Conservation (phyloP, 805 yeast species). For the Jamesozyma lodderae region DNA sequence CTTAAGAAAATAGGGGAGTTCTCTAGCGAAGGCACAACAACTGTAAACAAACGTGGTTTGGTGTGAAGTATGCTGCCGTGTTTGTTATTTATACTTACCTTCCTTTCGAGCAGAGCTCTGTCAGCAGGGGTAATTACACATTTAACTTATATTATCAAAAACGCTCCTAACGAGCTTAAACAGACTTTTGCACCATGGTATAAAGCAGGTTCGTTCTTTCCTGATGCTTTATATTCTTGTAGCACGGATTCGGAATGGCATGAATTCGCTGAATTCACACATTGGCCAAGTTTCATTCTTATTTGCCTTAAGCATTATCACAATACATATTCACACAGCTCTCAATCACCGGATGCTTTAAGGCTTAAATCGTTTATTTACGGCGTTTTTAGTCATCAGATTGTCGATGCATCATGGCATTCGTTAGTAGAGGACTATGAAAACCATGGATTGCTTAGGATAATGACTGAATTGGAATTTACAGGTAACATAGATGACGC, state of each 20-base stretch:
- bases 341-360: conserved; percentile 16
- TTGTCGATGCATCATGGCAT: conserved; percentile 63
- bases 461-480: conserved; percentile 46
- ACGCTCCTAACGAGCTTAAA: background rate
- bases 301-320: background rate
- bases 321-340: conserved; percentile 2
- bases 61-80: too few species aligned
- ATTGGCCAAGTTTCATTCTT: conserved; percentile 55
- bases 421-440: conserved; percentile 36
- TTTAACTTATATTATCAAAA: background rate
- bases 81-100: too few species aligned
- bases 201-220: conserved; percentile 59
- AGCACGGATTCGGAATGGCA: conserved; percentile 35
- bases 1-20: too few species aligned
- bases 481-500: conserved; percentile 43
- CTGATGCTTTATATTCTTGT: conserved; percentile 61
- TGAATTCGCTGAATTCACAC: conserved; percentile 46
- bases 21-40: too few species aligned
- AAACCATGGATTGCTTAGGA: conserved; percentile 41
- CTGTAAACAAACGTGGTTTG: too few species aligned
- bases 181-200: conserved; percentile 21
- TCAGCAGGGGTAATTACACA: background rate
- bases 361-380: conserved; percentile 44
- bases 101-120: too few species aligned
- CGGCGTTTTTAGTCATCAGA: conserved; percentile 55